phyloP scores from a whole-genome alignment of 352 stramenopile genomes.

The Achlya hypogyna region DNA sequence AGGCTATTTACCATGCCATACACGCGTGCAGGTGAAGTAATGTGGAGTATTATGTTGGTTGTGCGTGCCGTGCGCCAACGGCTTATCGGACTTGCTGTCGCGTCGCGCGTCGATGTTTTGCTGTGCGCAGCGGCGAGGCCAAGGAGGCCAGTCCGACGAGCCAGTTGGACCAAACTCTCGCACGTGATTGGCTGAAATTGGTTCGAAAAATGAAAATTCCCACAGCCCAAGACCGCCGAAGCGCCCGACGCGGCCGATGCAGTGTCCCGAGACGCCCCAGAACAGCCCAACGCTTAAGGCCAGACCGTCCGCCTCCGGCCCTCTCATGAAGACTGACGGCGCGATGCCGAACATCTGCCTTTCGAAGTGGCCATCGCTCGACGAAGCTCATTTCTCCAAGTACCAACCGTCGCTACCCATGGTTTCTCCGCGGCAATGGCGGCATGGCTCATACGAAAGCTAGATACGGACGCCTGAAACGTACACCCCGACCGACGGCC shows the following conservation, averaged over 20 bases:
- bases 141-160: too few relatives aligned
- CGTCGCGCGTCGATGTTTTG: too few relatives aligned
- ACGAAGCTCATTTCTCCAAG: slow-evolving; percentile 12
- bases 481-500: slow-evolving; percentile 2
- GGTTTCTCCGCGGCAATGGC: background rate
- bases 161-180: background rate
- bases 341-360: background rate
- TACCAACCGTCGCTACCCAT: background rate
- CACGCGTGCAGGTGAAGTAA: too few relatives aligned
- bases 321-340: background rate
- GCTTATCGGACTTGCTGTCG: too few relatives aligned
- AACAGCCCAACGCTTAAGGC: slow-evolving; percentile 6
- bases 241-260: background rate
- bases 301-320: background rate
- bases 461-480: slow-evolving; percentile 16
- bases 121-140: too few relatives aligned
- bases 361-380: background rate
- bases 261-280: slow-evolving; percentile 8
- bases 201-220: background rate
- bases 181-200: slow-evolving; percentile 1
- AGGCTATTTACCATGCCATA: too few relatives aligned
- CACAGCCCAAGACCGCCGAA: background rate
- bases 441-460: background rate
- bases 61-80: too few relatives aligned
- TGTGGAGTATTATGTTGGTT: too few relatives aligned